Evolutionary conservation across 1,284 basidiomycete genomes (phyloP).

Genomic region (Blastosporella zonata): DNA sequence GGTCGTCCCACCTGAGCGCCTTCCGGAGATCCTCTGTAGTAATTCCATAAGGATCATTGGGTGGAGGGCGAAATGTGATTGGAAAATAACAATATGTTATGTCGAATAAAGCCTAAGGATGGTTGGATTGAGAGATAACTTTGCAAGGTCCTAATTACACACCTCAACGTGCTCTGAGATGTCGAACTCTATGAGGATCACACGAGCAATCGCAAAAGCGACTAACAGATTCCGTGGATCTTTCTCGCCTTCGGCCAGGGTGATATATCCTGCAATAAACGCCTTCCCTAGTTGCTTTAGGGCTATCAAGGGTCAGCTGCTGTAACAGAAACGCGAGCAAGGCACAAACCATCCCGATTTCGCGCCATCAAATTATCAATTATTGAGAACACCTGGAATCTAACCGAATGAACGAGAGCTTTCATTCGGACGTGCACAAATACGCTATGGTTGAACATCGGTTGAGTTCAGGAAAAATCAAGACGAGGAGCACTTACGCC

Average conservation of each 20-base stretch:
- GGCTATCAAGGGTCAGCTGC: slow-evolving; percentile 37
- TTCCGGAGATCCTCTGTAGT: slow-evolving; percentile 83
- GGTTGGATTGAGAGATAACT: not conserved
- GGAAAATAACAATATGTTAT: slow-evolving; percentile 99
- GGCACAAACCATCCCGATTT: slow-evolving; percentile 62
- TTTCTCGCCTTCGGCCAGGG: slow-evolving; percentile 91
- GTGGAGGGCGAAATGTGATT: slow-evolving; percentile 93
- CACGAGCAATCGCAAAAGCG: slow-evolving; percentile 84
- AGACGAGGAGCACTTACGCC: slow-evolving; percentile 49
- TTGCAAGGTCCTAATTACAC: slow-evolving; percentile 22
- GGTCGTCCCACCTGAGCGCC: slow-evolving; percentile 56
- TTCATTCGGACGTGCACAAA: slow-evolving; percentile 81
- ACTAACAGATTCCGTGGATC: slow-evolving; percentile 94
- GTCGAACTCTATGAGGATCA: slow-evolving; percentile 88
- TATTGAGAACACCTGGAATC: slow-evolving; percentile 81
- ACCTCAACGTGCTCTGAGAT: slow-evolving; percentile 76
- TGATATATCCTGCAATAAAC: slow-evolving; percentile 78
- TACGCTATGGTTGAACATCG: slow-evolving; percentile 44
- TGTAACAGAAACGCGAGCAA: not conserved
- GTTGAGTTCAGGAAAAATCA: slow-evolving; percentile 6
- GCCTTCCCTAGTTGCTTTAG: slow-evolving; percentile 70
- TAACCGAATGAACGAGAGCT: slow-evolving; percentile 77
- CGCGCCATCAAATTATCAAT: slow-evolving; percentile 78
- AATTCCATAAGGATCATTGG: slow-evolving; percentile 94
- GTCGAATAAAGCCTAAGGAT: slow-evolving; percentile 83